Percentiles rank a stretch among this genome's conserved stretches.
phyloP scores from a whole-genome alignment of 176 grass and related monocot species.

The Carex pumila region DNA sequence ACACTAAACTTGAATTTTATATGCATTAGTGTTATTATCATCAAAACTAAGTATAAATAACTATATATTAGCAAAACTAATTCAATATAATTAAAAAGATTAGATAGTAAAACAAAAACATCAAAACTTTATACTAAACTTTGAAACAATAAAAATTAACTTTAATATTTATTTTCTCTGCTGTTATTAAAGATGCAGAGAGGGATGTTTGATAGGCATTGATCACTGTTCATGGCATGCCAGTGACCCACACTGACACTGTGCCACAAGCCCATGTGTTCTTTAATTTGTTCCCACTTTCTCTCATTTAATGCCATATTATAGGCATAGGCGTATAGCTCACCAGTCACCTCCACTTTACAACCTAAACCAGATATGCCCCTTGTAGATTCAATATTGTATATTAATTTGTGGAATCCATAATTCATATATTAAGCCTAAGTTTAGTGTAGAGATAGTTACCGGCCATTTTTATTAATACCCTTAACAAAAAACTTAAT shows the following conservation, averaged over 20 bases:
- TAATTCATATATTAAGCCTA: neutral
- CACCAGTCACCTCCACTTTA: conserved; percentile 8
- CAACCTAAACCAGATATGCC: neutral
- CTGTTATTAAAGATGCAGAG: neutral
- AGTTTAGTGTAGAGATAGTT: too few species aligned
- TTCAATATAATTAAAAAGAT: too few species aligned
- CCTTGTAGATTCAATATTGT: neutral
- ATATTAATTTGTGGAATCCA: neutral
- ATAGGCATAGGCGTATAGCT: neutral
- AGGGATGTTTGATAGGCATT: conserved; percentile 28
- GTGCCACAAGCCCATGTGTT: conserved; percentile 15
- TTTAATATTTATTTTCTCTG: neutral
- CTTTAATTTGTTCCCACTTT: conserved; percentile 23
- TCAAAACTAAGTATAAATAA: too few species aligned
- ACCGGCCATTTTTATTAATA: too few species aligned
- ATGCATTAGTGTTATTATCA: too few species aligned
- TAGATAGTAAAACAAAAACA: too few species aligned
- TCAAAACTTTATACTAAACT: too few species aligned
- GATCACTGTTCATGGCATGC: conserved; percentile 23
- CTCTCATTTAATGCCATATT: conserved; percentile 3
- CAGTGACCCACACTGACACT: conserved; percentile 17
- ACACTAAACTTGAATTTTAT: too few species aligned
- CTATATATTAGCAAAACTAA: too few species aligned
- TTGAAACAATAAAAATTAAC: too few species aligned
- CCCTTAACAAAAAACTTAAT: too few species aligned